Evolutionary conservation across 2,329 filamentous ascomycete species (phyloP).

Genomic region (Alternaria sp.): DNA sequence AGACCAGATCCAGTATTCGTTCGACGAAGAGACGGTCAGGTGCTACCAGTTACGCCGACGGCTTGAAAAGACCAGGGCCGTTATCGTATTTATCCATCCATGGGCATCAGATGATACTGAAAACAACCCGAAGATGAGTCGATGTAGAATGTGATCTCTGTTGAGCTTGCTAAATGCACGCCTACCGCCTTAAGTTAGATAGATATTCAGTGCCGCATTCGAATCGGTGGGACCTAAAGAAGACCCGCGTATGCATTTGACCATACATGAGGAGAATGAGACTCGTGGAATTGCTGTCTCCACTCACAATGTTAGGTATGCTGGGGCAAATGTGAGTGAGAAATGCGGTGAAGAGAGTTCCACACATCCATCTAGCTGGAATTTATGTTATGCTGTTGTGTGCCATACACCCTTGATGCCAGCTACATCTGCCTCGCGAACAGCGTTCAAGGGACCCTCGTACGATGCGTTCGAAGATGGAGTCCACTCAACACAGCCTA

Average conservation of each 20-base stretch:
- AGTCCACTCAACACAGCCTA: not conserved
- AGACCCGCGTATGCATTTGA: constrained; percentile 5
- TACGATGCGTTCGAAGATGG: not conserved
- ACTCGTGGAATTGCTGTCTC: constrained; percentile 1
- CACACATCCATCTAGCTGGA: not conserved
- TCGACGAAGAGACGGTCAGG: constrained; percentile 34
- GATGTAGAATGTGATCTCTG: constrained; percentile 13
- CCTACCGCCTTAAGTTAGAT: constrained; percentile 5
- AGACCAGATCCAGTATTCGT: constrained; percentile 9
- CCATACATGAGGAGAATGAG: constrained; percentile 2
- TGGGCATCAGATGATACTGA: constrained; percentile 43
- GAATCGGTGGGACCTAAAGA: constrained; percentile 6
- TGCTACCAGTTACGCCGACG: constrained; percentile 28
- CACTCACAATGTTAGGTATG: constrained; percentile 4
- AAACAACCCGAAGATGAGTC: constrained; percentile 24
- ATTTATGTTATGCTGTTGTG: not conserved
- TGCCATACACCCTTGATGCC: not conserved
- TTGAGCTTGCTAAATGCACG: constrained; percentile 6
- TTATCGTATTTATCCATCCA: constrained; percentile 31
- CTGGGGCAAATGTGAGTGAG: not conserved
- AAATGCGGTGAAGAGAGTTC: not conserved
- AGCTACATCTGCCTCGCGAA: not conserved
- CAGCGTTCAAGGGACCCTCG: not conserved
- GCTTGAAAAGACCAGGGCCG: constrained; percentile 28
- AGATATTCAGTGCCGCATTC: not conserved